Conservation (phyloP, 1,139 yeast genomes). For the Candida dubliniensis region DNA sequence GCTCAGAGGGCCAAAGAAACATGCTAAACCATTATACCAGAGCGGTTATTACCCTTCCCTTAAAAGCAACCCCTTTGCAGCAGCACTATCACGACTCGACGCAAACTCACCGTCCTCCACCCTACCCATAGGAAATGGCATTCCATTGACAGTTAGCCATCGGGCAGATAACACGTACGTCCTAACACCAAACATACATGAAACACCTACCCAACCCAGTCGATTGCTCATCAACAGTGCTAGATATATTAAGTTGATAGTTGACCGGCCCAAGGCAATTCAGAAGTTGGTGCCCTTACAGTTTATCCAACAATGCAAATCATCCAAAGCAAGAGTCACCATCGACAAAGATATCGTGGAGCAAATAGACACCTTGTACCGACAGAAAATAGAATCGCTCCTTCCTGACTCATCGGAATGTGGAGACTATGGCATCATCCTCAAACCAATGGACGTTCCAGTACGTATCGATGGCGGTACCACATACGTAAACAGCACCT, state of each 20-base stretch:
- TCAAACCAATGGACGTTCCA: conserved; percentile 7
- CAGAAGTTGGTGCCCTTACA: conserved; percentile 7
- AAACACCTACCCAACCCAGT: conserved; percentile 12
- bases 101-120: conserved; percentile 20
- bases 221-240: conserved; percentile 16
- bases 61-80: conserved; percentile 26
- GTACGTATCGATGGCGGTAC: conserved; percentile 1
- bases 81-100: conserved; percentile 19
- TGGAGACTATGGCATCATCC: conserved; percentile 9
- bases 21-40: conserved; percentile 17
- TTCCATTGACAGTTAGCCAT: conserved; percentile 20
- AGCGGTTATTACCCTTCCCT: conserved; percentile 16
- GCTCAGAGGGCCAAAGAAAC: conserved; percentile 21
- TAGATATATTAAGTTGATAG: conserved; percentile 6
- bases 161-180: conserved; percentile 5
- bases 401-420: conserved; percentile 8
- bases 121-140: conserved; percentile 26
- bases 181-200: conserved; percentile 10
- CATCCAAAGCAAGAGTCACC: conserved; percentile 11
- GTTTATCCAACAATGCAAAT: conserved; percentile 8
- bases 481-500: conserved; percentile 4
- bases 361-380: conserved; percentile 15
- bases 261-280: conserved; percentile 2
- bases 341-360: conserved; percentile 17
- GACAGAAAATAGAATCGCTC: conserved; percentile 12